Conservation (phyloP, 23 red algal species). For the Gracilaria vermiculophylla region DNA sequence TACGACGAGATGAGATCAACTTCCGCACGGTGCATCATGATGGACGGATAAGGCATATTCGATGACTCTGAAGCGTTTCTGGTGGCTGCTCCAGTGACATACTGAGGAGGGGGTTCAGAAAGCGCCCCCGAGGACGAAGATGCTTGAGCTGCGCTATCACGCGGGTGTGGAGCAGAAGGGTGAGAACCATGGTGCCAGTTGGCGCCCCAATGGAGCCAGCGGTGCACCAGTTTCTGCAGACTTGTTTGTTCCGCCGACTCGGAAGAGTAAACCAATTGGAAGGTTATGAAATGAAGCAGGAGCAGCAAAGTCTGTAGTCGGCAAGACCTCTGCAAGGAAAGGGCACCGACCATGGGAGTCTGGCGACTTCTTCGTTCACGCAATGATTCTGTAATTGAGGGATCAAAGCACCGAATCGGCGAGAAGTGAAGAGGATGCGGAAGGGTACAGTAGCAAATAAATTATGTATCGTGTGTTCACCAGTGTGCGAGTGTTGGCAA, state of each 20-base stretch:
- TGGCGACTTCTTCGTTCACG: too few species aligned
- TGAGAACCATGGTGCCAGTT: neutral
- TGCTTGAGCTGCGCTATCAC: neutral
- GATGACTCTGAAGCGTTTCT: neutral
- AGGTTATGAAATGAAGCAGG: neutral
- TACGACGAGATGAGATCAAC: conserved; percentile 63
- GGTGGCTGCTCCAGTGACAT: conserved; percentile 25
- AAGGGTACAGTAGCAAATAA: too few species aligned
- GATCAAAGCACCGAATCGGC: too few species aligned
- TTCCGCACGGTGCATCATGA: conserved; percentile 77
- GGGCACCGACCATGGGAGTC: too few species aligned
- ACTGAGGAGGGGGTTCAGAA: neutral
- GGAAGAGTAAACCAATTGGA: neutral
- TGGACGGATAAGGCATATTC: conserved; percentile 12
- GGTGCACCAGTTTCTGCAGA: conserved; percentile 20
- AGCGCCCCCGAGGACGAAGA: neutral
- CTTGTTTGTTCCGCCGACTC: neutral
- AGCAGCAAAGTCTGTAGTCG: neutral
- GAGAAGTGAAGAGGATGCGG: too few species aligned
- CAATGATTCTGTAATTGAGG: too few species aligned
- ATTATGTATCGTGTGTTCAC: too few species aligned
- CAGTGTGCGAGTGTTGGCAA: too few species aligned
- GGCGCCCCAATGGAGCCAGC: conserved; percentile 30
- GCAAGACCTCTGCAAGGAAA: neutral
- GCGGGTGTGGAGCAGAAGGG: conserved; percentile 30